A percentile compares a stretch with the other conserved stretches of the same genome.
Conservation (phyloP, 768 basidiomycete species). For the Fibroporia radiculosa region DNA sequence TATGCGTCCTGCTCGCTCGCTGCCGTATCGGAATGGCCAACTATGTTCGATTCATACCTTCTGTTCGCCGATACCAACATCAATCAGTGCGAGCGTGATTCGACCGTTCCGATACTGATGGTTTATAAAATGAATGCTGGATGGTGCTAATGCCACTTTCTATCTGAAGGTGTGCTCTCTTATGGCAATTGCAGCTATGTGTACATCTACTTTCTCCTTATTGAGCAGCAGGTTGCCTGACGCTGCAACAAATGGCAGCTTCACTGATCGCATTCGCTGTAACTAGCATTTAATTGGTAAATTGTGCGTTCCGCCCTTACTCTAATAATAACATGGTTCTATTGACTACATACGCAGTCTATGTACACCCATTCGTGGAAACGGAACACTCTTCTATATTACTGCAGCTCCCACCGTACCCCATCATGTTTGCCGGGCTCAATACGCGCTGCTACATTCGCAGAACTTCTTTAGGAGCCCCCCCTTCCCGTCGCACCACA, state of each 20-base stretch:
- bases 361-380: constrained; percentile 16
- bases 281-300: constrained; percentile 12
- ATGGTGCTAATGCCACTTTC: neutral
- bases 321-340: too few species aligned
- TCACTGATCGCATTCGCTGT: constrained; percentile 11
- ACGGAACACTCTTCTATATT: constrained; percentile 5
- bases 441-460: constrained; percentile 9
- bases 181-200: constrained; percentile 7
- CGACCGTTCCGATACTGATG: constrained; percentile 11
- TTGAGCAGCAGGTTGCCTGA: neutral
- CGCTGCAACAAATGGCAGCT: constrained; percentile 11
- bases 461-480: too few species aligned
- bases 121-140: constrained; percentile 15
- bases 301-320: constrained; percentile 5
- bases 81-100: constrained; percentile 6
- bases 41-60: neutral
- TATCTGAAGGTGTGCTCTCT: constrained; percentile 11
- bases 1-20: constrained; percentile 14
- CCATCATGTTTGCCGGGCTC: constrained; percentile 5
- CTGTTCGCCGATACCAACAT: too few species aligned
- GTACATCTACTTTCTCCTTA: neutral
- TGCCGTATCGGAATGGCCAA: constrained; percentile 8
- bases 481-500: neutral
- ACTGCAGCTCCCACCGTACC: neutral
- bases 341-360: constrained; percentile 4